Conservation (phyloP, 352 stramenopile genomes). For the Phytopythium montanum region DNA sequence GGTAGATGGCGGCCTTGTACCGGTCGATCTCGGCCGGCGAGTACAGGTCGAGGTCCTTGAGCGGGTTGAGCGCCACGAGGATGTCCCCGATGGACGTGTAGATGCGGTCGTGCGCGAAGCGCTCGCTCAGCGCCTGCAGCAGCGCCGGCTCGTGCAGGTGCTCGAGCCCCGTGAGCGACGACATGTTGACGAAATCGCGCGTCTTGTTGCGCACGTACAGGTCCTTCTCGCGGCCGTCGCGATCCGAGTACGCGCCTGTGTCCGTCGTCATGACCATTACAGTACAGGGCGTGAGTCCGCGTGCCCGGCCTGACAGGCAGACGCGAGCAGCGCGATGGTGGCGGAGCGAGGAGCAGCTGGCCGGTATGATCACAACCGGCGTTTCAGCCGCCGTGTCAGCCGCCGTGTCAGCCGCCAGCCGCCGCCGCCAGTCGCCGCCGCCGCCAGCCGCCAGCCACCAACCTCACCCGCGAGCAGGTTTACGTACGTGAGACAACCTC, state of each 20-base stretch:
- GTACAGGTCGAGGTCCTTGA: constrained; percentile 75
- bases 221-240: constrained; percentile 31
- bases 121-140: constrained; percentile 73
- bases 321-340: too few species aligned
- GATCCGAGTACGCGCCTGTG: constrained; percentile 24
- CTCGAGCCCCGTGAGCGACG: constrained; percentile 73
- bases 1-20: constrained; percentile 61
- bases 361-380: too few species aligned
- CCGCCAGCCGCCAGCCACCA: too few species aligned
- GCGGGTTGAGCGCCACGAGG: constrained; percentile 80
- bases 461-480: background rate
- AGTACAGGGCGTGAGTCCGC: background rate
- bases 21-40: constrained; percentile 44
- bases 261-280: background rate
- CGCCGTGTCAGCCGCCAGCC: too few species aligned
- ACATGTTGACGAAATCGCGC: constrained; percentile 45
- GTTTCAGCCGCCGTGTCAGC: too few species aligned
- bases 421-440: background rate
- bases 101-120: constrained; percentile 72
- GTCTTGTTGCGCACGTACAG: constrained; percentile 69
- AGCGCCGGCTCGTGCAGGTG: constrained; percentile 84
- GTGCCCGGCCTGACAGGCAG: background rate
- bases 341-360: too few species aligned
- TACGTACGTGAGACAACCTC: constrained; percentile 41
- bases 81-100: constrained; percentile 89